phyloP scores from a whole-genome alignment of 352 stramenopile genomes.

The Pythium folliculosum region DNA sequence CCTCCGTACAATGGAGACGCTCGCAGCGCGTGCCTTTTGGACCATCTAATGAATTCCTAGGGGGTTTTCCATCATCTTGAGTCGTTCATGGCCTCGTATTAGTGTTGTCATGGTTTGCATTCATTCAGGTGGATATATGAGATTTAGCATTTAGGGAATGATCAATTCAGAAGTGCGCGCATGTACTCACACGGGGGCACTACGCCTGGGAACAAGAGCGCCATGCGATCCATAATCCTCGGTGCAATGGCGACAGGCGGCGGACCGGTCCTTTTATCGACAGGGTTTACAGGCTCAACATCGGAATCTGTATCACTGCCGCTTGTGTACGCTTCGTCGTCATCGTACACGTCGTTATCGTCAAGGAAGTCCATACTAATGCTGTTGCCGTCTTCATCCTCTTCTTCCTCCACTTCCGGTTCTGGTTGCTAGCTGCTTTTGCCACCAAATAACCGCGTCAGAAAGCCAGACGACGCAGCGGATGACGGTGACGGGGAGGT shows the following conservation, averaged over 20 bases:
- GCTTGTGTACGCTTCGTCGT: neutral
- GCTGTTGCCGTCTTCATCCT: neutral
- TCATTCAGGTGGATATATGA: neutral
- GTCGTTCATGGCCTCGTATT: no score
- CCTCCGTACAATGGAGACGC: slow-evolving; percentile 1
- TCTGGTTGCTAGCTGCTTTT: slow-evolving; percentile 26
- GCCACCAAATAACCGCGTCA: slow-evolving; percentile 34
- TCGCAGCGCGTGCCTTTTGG: slow-evolving; percentile 4
- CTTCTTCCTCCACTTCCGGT: slow-evolving; percentile 11
- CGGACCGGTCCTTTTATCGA: neutral
- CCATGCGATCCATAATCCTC: slow-evolving; percentile 26
- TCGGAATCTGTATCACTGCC: neutral
- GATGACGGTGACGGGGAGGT: slow-evolving; percentile 28
- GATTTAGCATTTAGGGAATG: neutral
- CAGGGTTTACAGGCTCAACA: neutral
- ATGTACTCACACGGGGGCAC: slow-evolving; percentile 28
- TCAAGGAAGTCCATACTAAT: neutral
- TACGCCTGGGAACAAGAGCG: slow-evolving; percentile 25
- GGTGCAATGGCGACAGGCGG: slow-evolving; percentile 3
- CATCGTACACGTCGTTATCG: neutral
- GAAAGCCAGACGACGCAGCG: slow-evolving; percentile 27
- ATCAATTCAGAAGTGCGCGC: slow-evolving; percentile 27
- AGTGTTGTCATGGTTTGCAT: no score
- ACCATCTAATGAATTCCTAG: slow-evolving; percentile 30
- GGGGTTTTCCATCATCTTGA: slow-evolving; percentile 19